A percentile compares a stretch with the other conserved stretches of the same genome.
Evolutionary conservation across 257 asterid genomes (phyloP).

Genomic region (Paraleonurus japonicus): DNA sequence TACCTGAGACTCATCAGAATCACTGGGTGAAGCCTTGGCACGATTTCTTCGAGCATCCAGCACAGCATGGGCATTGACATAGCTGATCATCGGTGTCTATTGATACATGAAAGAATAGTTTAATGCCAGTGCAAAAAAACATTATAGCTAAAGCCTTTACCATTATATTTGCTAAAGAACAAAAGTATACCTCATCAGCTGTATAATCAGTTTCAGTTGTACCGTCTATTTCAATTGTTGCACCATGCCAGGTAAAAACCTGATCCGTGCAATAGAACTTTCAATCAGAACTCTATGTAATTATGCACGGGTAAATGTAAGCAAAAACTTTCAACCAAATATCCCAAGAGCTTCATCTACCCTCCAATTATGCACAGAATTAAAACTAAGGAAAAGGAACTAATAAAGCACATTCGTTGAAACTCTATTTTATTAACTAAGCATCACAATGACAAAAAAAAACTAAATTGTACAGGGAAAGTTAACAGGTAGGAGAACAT

Average conservation of each 20-base stretch:
- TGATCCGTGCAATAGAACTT: conserved; percentile 28
- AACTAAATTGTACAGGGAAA: neutral
- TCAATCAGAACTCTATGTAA: conserved; percentile 23
- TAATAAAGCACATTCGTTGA: neutral
- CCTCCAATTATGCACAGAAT: neutral
- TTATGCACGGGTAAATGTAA: neutral
- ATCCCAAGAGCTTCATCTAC: too few species aligned
- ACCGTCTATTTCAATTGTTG: conserved; percentile 89
- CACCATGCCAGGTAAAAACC: conserved; percentile 98
- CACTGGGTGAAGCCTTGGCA: conserved; percentile 82
- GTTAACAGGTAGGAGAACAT: neutral
- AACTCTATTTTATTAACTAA: neutral
- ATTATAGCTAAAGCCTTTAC: neutral
- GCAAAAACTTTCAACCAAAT: neutral
- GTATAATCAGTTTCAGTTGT: conserved; percentile 87
- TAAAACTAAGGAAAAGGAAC: neutral
- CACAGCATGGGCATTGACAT: conserved; percentile 91
- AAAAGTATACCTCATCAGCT: conserved; percentile 75
- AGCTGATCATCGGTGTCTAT: conserved; percentile 96
- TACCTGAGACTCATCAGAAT: conserved; percentile 94
- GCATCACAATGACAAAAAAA: neutral
- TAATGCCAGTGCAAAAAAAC: neutral
- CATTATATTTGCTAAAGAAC: neutral
- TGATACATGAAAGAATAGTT: conserved; percentile 19
- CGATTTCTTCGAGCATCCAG: conserved; percentile 88